Evolutionary conservation across 75 land plant species (phyloP).

Genomic region (Azolla pinnata): DNA sequence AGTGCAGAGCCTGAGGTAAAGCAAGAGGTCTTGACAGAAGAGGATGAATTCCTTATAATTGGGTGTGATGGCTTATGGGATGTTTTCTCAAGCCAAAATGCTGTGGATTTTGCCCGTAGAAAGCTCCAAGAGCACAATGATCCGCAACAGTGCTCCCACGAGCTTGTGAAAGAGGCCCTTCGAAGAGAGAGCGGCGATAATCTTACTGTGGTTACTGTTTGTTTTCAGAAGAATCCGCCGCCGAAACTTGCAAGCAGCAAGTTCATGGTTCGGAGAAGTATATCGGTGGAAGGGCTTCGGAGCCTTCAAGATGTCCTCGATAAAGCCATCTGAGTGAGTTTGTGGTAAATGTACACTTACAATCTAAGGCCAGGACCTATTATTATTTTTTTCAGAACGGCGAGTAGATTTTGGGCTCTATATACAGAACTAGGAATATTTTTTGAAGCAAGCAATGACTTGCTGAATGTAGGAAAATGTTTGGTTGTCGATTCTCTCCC

Average conservation of each 20-base stretch:
- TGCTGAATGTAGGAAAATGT: too few species aligned
- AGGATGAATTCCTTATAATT: constrained; percentile 52
- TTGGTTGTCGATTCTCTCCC: too few species aligned
- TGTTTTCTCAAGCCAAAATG: constrained; percentile 69
- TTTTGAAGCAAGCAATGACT: too few species aligned
- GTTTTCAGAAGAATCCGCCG: constrained; percentile 59
- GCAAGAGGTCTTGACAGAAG: constrained; percentile 33
- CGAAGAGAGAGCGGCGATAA: constrained; percentile 60
- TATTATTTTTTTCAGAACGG: too few species aligned
- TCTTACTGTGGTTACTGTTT: constrained; percentile 70
- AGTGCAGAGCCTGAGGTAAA: constrained; percentile 60
- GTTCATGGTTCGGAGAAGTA: constrained; percentile 40
- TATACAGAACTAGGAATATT: too few species aligned
- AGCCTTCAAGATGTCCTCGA: constrained; percentile 57
- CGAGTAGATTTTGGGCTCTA: too few species aligned
- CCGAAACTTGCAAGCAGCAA: constrained; percentile 37
- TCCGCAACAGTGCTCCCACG: constrained; percentile 67
- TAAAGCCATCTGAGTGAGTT: too few species aligned
- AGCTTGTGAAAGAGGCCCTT: constrained; percentile 63
- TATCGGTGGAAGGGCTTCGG: constrained; percentile 56
- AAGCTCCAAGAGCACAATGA: constrained; percentile 66
- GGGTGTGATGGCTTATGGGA: constrained; percentile 88
- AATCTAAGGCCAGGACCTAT: too few species aligned
- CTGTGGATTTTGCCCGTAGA: constrained; percentile 56
- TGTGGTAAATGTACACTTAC: too few species aligned